A percentile compares a stretch with the other conserved stretches of the same genome.
phyloP scores from a whole-genome alignment of 306 rosid species.

The Lathyrus tuberosus region DNA sequence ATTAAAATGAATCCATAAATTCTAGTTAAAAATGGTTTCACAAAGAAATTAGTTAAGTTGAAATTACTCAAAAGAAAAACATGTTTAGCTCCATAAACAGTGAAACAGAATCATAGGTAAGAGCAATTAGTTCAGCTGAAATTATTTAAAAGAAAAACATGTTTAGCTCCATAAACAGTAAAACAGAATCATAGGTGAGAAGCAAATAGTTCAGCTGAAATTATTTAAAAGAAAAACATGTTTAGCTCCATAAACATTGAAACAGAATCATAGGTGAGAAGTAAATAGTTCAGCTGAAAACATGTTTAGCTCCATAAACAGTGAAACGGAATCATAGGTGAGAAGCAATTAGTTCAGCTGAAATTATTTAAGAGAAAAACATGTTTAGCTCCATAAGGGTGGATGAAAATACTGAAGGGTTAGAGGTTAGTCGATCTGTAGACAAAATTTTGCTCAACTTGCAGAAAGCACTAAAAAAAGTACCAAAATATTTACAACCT shows the following conservation, averaged over 20 bases:
- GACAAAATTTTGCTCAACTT: neutral
- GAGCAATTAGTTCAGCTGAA: neutral
- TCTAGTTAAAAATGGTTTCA: neutral
- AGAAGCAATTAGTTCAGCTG: no score
- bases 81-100: neutral
- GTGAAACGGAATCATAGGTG: no score
- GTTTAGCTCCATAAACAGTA: no score
- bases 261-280: no score
- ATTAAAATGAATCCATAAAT: no score
- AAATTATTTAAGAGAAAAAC: slow-evolving; percentile 14
- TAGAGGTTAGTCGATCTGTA: slow-evolving; percentile 2
- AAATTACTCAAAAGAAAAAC: slow-evolving; percentile 14
- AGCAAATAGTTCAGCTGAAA: no score
- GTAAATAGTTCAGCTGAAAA: no score
- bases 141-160: no score
- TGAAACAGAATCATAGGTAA: slow-evolving; percentile 1
- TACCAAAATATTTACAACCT: neutral
- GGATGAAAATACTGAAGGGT: slow-evolving; percentile 9
- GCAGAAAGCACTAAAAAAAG: neutral
- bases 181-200: no score
- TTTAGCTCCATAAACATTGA: no score
- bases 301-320: no score
- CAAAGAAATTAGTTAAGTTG: neutral
- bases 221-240: no score
- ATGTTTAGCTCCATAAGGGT: neutral